A percentile compares a stretch with the other conserved stretches of the same genome.
phyloP scores from a whole-genome alignment of 495 filamentous ascomycete genomes.

The Penicillium subrubescens region DNA sequence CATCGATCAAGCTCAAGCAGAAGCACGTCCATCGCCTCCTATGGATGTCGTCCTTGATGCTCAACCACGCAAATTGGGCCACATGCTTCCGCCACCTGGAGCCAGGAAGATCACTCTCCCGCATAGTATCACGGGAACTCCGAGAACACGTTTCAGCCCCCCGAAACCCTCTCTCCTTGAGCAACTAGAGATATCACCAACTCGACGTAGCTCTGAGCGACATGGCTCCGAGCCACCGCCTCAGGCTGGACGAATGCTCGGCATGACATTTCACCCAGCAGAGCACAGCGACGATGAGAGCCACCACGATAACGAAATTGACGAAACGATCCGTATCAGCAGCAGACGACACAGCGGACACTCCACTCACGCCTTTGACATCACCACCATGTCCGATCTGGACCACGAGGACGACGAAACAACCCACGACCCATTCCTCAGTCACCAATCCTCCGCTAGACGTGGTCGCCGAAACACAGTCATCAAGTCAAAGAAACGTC shows the following conservation, averaged over 20 bases:
- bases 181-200: conserved; percentile 45
- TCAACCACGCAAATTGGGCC: conserved; percentile 28
- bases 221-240: conserved; percentile 36
- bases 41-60: conserved; percentile 20
- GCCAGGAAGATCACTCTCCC: conserved; percentile 42
- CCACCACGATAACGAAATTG: conserved; percentile 18
- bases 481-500: conserved; percentile 36
- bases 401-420: conserved; percentile 35
- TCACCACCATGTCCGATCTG: conserved; percentile 38
- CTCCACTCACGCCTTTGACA: conserved; percentile 38
- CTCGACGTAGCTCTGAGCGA: conserved; percentile 20
- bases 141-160: conserved; percentile 48
- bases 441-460: conserved; percentile 14
- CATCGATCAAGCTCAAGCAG: conserved; percentile 19
- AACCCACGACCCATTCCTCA: conserved; percentile 38
- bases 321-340: conserved; percentile 27
- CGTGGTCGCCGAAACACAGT: conserved; percentile 25
- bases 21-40: conserved; percentile 21
- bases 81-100: conserved; percentile 33
- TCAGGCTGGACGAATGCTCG: conserved; percentile 27
- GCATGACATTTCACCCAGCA: conserved; percentile 21
- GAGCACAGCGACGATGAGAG: conserved; percentile 28
- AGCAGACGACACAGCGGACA: conserved; percentile 31
- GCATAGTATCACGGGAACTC: conserved; percentile 42
- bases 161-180: conserved; percentile 48